Base-by-base conservation (phyloP, 306 rosid genomes). In the Comarum palustre region DNA sequence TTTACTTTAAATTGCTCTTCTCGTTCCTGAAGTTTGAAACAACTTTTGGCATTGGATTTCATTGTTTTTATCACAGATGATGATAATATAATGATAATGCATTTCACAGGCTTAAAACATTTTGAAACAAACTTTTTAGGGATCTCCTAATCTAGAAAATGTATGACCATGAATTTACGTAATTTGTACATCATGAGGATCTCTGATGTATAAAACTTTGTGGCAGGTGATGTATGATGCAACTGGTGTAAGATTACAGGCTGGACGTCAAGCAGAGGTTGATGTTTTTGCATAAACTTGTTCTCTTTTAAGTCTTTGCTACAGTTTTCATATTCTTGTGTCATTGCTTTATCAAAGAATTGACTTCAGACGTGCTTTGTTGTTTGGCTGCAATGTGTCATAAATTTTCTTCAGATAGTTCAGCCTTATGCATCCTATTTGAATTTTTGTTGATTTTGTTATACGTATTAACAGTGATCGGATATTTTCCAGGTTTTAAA, bases 261-360 rank as follows among this genome's bases (percentile, higher is more conserved):
- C 99, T 14, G 99, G 99, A 78, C 99, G 97, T 79, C 99, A 94
- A 86, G 99, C 99, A 57, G 99, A 94, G 99, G 99, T 94, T 68
- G 87, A 66, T 73, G 46, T 48, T 75, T 82, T 60, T 72, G 45
- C 72, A 62, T 34, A 55, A 3, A 3, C 62, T 27, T 77, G 34
- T 75, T 77, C 31, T 80, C 41, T 15, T 20, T 15, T 2, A 22
- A 11, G 32, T 11, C 51, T 32, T 45, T 24, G 32, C 45, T 54
- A 36, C 47, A 43, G 16, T 71, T 50, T 60, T 52, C 22, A 27
- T 19, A 19, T 54, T 67, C 22, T 77, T 52, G 9, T 15, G 20
- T 16, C 25, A 57, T 12, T 45, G 48, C 38, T 16, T 66, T 59
- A 41, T 62, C 71, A 14, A 38, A 73, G 80, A 65, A 27, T 59